These are phyloP conservation scores for Diaporthe batatas DNA, from an alignment of 2,329 filamentous ascomycete genomes.

Conservation along the genomic window DNA sequence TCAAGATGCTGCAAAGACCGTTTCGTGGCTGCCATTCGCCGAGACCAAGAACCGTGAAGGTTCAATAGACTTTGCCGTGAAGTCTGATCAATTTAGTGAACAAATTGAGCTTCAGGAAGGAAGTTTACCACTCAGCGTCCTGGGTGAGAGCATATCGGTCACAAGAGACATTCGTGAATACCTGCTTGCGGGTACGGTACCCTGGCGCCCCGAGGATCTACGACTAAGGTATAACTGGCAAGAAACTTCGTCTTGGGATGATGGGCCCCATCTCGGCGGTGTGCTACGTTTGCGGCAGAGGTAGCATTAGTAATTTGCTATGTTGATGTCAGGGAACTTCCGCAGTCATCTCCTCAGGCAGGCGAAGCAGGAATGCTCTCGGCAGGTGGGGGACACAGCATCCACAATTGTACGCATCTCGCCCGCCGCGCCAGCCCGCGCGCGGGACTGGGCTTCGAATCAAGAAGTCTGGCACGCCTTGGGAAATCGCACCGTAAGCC, in stretches of 20 bases:
- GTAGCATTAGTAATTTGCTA: not conserved
- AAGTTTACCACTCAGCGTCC: slow-evolving; percentile 9
- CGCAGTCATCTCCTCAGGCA: not conserved
- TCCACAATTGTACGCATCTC: not conserved
- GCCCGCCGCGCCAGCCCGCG: not conserved
- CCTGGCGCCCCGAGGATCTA: not conserved
- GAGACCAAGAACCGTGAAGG: not conserved
- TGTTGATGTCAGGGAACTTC: slow-evolving; percentile 10
- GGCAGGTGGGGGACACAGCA: slow-evolving; percentile 27
- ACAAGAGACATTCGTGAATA: slow-evolving; percentile 4
- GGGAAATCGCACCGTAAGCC: slow-evolving; percentile 30
- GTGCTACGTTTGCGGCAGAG: not conserved
- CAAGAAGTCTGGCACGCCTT: slow-evolving; percentile 5
- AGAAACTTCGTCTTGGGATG: not conserved
- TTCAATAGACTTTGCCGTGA: not conserved
- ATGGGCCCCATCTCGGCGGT: not conserved
- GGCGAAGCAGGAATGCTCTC: not conserved
- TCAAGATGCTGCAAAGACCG: not conserved
- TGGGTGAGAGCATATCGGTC: not conserved
- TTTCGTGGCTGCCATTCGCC: slow-evolving; percentile 8
- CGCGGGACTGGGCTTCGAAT: slow-evolving; percentile 17
- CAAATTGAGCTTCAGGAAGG: slow-evolving; percentile 25
- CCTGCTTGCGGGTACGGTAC: slow-evolving; percentile 29
- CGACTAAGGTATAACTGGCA: not conserved
- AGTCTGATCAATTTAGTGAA: slow-evolving; percentile 14